Evolutionary conservation across 139 green algal genomes (phyloP), one percentile per base, ranked within the genome.

Genomic region (Desmodesmus armatus): DNA sequence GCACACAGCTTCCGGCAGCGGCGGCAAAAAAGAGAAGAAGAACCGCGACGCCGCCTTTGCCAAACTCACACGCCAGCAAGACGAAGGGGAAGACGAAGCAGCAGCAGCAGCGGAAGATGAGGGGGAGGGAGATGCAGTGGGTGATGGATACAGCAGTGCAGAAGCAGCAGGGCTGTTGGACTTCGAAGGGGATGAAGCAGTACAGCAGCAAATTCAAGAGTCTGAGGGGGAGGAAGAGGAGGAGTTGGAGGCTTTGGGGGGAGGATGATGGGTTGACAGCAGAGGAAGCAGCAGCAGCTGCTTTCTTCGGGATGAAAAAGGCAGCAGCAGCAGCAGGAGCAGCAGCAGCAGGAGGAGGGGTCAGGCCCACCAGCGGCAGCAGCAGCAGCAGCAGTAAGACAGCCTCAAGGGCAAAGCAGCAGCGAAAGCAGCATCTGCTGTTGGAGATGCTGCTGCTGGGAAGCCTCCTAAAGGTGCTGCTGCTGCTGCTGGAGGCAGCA

Each of bases 21-120:
- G 7, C 13, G 33, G 58, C 58, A 40, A 51, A 17, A 80, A 80
- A n/a, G 74, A 84, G 77, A 83, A 82, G n/a, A 83, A 84, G 58
- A 84, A 84, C 40, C 40, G 77, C 35, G 77, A 84, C 51, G 58
- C 40, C 44, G 77, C 40, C 13, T 84, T 84, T 84, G 77, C 58
- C 6, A 84, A 71, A 27, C 33, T 84, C 11, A 7, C 27, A 17
- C 25, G 21, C 37, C 58, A 75, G 39, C 21, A 27, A 78, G 70
- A 78, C 7, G 23, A 43, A 53, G 67, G 15, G 31, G 70, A 78
- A 6, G n/a, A 47, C 11, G 77, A 63, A 67, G 37, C 33, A 73
- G 58, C 23, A 65, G 73, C 73, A 80, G 73, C 44, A 80, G 73
- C 63, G 3, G 53, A 39, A 55, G 75, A 70, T 0, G 35, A 55